Conservation (phyloP, 1,139 yeast genomes). For the Kodamaea ohmeri region DNA sequence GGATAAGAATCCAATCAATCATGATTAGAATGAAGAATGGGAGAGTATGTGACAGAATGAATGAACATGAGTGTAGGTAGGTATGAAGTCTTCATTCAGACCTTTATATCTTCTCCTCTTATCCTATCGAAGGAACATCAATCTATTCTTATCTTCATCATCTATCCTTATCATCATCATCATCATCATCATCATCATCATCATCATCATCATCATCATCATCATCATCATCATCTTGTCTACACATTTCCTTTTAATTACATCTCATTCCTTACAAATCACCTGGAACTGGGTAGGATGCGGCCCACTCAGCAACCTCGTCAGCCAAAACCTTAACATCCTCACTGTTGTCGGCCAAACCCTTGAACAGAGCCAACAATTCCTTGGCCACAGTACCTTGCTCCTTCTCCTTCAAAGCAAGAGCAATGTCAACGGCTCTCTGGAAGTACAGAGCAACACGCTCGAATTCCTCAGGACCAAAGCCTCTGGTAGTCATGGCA, state of each 20-base stretch:
- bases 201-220: too few species aligned
- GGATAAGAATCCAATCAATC: too few species aligned
- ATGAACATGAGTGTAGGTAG: too few species aligned
- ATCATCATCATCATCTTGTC: not conserved
- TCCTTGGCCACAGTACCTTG: constrained; percentile 61
- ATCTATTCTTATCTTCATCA: too few species aligned
- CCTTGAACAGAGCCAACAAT: constrained; percentile 61
- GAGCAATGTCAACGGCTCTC: constrained; percentile 68
- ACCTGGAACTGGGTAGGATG: constrained; percentile 76
- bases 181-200: too few species aligned
- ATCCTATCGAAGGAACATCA: too few species aligned
- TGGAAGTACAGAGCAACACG: constrained; percentile 78
- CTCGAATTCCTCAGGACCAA: constrained; percentile 72
- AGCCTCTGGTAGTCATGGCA: constrained; percentile 97
- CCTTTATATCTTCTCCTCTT: too few species aligned
- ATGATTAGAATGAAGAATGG: too few species aligned
- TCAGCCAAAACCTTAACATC: constrained; percentile 58
- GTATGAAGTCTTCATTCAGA: too few species aligned
- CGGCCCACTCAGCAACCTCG: constrained; percentile 67
- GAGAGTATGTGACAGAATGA: too few species aligned
- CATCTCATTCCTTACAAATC: constrained; percentile 37
- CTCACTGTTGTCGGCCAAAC: constrained; percentile 55
- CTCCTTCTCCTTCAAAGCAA: constrained; percentile 58
- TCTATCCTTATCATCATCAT: too few species aligned
- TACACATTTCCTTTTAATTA: not conserved